These are phyloP conservation scores for Pyrrhoderma lamaoense DNA, from an alignment of 1,284 basidiomycete species.

Conservation along the genomic window DNA sequence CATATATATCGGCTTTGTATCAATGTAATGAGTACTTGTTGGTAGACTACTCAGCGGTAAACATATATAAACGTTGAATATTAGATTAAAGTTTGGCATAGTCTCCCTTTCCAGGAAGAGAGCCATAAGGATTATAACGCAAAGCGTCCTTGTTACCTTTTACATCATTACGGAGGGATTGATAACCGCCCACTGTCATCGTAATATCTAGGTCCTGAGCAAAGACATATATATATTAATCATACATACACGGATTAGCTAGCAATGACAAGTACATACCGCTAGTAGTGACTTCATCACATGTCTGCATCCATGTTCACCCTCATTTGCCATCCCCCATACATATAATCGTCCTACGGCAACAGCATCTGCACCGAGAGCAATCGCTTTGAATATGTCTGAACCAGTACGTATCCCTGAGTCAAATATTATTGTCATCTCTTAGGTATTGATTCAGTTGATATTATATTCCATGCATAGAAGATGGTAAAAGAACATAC, in stretches of 20 bases:
- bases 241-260: not conserved
- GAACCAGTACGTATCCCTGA: constrained; percentile 49
- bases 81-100: constrained; percentile 35
- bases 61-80: no score
- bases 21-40: no score
- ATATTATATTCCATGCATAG: not conserved
- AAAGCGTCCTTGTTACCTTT: constrained; percentile 30
- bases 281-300: constrained; percentile 55
- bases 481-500: constrained; percentile 25
- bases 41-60: no score
- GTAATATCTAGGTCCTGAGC: constrained; percentile 49
- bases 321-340: constrained; percentile 46
- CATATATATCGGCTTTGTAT: no score
- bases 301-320: constrained; percentile 41
- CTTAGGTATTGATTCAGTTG: no score
- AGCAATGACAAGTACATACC: constrained; percentile 20
- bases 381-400: constrained; percentile 53
- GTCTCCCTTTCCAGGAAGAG: constrained; percentile 30
- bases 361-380: constrained; percentile 41
- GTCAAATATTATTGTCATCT: constrained; percentile 55
- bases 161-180: constrained; percentile 34
- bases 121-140: constrained; percentile 32
- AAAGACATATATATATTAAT: constrained; percentile 1
- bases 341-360: constrained; percentile 41
- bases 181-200: constrained; percentile 44